Base-by-base conservation (phyloP, 176 grass and related monocot genomes). In the Phoenix dactylifera region DNA sequence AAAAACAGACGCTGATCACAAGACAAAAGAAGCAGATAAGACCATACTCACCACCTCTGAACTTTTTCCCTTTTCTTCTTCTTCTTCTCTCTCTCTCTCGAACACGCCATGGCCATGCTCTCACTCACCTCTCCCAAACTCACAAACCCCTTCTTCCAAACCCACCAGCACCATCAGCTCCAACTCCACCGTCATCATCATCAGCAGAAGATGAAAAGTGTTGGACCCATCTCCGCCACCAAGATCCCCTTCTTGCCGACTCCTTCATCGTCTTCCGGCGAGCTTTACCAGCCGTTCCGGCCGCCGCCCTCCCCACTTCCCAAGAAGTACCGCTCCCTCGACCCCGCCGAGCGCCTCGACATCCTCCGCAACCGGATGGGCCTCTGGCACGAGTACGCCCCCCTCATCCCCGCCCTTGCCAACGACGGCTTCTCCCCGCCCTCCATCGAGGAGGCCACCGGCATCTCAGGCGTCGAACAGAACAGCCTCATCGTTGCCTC, bases 211-310 rank as follows among this genome's bases (percentile, higher is more conserved):
- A 51, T 58, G 57, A 44, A 12, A 44, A 44, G 3, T 14, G 10
- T 10, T 44, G 17, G 29, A 25, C 68, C 59, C 55, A 75, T 77
- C 44, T 70, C 54, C 15, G 24, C 76, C 4, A 52, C 73, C 44
- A 84, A 68, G 72, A 81, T 91, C 24, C 79, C 87, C 9, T 85
- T 81, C 73, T 76, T 76, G 0, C 79, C 78, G 0, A 81, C 87
- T 0, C 76, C 74, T 22, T 20, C 50, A 14, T 69, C 79, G 0
- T 72, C 84, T 3, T 70, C 77, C 0, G 84, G 78, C 16, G 59
- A 85, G 68, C 59, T 91, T 49, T 98, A 85, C 76, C 84, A 86
- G 66, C 87, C 93, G 10, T 92, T 88, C 70, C 75, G 86, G 26
- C 76, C 81, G n/a, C 87, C 80, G 2, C 80, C 93, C 4, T 76